Evolutionary conservation across 768 basidiomycete genomes (phyloP).

Genomic region (Boletus speciosus): DNA sequence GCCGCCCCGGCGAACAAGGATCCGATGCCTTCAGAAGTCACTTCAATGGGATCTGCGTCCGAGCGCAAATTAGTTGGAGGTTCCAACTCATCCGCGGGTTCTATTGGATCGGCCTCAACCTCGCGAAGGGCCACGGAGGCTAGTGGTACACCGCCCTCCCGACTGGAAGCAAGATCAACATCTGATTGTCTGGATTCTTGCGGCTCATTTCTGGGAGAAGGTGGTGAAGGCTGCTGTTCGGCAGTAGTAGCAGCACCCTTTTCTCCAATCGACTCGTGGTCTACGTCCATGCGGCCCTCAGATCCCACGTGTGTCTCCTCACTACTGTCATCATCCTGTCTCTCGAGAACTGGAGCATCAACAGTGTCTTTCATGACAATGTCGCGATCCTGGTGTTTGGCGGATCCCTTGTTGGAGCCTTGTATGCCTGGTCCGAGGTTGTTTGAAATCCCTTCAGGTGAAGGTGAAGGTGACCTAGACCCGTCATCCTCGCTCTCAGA

Average conservation of each 20-base stretch:
- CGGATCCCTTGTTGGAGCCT: neutral
- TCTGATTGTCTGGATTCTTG: conserved; percentile 8
- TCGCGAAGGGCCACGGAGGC: neutral
- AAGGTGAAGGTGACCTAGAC: conserved; percentile 13
- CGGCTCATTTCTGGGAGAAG: neutral
- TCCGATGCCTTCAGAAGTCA: conserved; percentile 2
- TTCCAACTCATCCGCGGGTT: conserved; percentile 39
- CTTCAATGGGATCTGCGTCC: conserved; percentile 33
- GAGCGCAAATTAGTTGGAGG: conserved; percentile 5
- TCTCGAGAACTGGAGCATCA: neutral
- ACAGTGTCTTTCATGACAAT: conserved; percentile 8
- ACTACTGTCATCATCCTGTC: conserved; percentile 5
- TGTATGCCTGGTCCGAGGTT: conserved; percentile 29
- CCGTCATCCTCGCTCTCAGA: conserved; percentile 35
- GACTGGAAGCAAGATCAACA: conserved; percentile 13
- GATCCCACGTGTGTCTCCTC: conserved; percentile 23
- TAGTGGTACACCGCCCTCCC: neutral
- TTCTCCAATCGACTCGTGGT: conserved; percentile 1
- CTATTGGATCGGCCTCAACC: conserved; percentile 39
- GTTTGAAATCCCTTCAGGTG: conserved; percentile 34
- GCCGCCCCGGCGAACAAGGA: neutral
- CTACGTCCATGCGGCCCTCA: conserved; percentile 16
- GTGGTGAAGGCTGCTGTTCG: neutral
- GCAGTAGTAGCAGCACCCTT: neutral
- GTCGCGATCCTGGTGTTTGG: neutral